Evolutionary conservation across 2,329 filamentous ascomycete genomes (phyloP), one percentile per base, ranked within the genome.

Genomic region (Dactylellina leptospora): DNA sequence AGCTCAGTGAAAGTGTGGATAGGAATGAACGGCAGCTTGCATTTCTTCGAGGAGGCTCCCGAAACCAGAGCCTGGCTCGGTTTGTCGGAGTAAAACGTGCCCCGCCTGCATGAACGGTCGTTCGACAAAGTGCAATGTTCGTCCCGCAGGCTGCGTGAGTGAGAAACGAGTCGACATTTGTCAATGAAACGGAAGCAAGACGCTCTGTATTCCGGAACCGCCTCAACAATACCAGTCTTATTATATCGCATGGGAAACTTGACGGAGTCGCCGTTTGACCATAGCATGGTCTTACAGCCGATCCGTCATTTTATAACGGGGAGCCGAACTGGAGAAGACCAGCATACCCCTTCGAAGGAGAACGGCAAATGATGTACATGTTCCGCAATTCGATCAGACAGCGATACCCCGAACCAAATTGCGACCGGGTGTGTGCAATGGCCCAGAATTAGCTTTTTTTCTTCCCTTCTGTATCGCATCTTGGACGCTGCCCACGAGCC

Each of bases 251-350:
- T n/a, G n/a, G n/a, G n/a, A 13, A 42, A 3, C 16, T 5, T 47
- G 16, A 33, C 45, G 30, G 20, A 33, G 58, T 42, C 47, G 45
- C 44, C 44, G 59, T 45, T 70, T 44, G 53, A 51, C 38, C 23
- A 53, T 68, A 56, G 47, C 36, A 59, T 63, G 56, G 51, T 71
- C 66, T 63, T 30, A 63, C 66, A 54, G 66, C 51, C 40, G 66
- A 71, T 71, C 58, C 18, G 58, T 58, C 40, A 56, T 40, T 54
- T 40, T 55, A 10, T 30, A 40, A n/a, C 36, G 36, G 10, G 13
- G 36, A 40, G 18, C 13, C 18, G 53, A 51, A 20, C 51, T n/a
- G 8, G 8, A 51, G 11, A 30, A 23, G 36, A 50, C 56, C 61
- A 25, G 50, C 58, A 61, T 71, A 40, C 33, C 51, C 51, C 51